Conservation (phyloP, 805 yeast species). For the Saturnispora silvae region DNA sequence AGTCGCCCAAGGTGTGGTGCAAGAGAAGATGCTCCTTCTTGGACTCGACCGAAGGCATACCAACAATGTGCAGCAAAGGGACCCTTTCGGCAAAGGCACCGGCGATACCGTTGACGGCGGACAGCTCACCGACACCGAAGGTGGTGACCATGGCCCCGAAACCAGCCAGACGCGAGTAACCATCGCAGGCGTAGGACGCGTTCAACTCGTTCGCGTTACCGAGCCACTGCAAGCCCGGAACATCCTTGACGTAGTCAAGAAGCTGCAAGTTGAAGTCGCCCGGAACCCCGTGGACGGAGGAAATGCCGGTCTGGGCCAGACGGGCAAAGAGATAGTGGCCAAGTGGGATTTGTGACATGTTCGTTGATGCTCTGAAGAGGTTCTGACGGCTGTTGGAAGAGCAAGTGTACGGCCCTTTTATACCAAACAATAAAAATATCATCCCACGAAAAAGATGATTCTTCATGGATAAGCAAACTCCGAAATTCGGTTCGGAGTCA, state of each 20-base stretch:
- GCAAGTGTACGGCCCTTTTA: too few relatives aligned
- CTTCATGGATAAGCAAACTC: too few relatives aligned
- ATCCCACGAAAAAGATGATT: background rate
- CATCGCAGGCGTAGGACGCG: conserved; percentile 84
- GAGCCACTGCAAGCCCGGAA: conserved; percentile 73
- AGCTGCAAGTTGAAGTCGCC: conserved; percentile 72
- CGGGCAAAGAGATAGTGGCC: conserved; percentile 76
- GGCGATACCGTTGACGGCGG: conserved; percentile 77
- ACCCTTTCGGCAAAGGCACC: conserved; percentile 88
- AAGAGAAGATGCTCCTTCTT: conserved; percentile 62
- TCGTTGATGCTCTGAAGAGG: too few relatives aligned
- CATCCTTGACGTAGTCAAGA: conserved; percentile 64
- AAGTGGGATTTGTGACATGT: conserved; percentile 39
- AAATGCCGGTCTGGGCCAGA: conserved; percentile 58
- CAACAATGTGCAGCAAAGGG: conserved; percentile 75
- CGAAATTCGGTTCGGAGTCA: too few relatives aligned
- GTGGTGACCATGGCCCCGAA: conserved; percentile 69
- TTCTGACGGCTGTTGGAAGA: too few relatives aligned
- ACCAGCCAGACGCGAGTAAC: conserved; percentile 75
- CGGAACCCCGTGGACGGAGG: conserved; percentile 70
- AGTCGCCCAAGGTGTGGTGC: conserved; percentile 80
- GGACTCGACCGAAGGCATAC: conserved; percentile 70
- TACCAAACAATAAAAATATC: too few relatives aligned
- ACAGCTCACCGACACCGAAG: conserved; percentile 84
- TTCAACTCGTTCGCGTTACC: conserved; percentile 87